Conservation (phyloP, 176 grass and related monocot species). For the Oryza meyeriana region DNA sequence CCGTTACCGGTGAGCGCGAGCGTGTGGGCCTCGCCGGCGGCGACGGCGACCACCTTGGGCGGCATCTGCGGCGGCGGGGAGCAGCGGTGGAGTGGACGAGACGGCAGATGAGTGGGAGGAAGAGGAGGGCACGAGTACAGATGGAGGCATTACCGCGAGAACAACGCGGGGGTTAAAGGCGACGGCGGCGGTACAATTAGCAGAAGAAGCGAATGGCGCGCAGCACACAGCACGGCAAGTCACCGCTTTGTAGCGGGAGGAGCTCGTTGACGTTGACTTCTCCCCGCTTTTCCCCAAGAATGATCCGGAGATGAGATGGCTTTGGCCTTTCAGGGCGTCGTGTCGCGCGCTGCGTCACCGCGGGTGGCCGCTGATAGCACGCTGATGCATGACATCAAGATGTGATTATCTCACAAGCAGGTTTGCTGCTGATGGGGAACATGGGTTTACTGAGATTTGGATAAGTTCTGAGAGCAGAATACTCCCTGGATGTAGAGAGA, state of each 20-base stretch:
- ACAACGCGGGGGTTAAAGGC: constrained; percentile 7
- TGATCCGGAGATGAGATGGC: neutral
- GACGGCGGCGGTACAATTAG: neutral
- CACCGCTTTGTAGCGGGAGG: neutral
- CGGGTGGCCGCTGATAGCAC: neutral
- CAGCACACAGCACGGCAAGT: constrained; percentile 5
- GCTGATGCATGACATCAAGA: too few species aligned
- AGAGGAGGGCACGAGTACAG: neutral
- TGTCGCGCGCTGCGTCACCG: constrained; percentile 14
- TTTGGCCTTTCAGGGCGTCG: neutral
- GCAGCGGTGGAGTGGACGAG: neutral
- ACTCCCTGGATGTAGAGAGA: neutral
- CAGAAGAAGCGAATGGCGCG: neutral
- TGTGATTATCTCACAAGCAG: neutral
- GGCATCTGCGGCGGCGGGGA: constrained; percentile 42
- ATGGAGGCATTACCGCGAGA: constrained; percentile 25
- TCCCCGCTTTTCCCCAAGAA: neutral
- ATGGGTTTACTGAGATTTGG: neutral
- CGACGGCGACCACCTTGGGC: constrained; percentile 68
- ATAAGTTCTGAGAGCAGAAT: neutral
- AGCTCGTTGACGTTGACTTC: neutral
- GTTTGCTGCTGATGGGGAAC: neutral
- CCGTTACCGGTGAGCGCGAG: constrained; percentile 72
- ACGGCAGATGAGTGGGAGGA: neutral
- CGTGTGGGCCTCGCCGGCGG: constrained; percentile 95